Conservation (phyloP, 2,329 filamentous ascomycete species). For the Diaporthe australafricana region DNA sequence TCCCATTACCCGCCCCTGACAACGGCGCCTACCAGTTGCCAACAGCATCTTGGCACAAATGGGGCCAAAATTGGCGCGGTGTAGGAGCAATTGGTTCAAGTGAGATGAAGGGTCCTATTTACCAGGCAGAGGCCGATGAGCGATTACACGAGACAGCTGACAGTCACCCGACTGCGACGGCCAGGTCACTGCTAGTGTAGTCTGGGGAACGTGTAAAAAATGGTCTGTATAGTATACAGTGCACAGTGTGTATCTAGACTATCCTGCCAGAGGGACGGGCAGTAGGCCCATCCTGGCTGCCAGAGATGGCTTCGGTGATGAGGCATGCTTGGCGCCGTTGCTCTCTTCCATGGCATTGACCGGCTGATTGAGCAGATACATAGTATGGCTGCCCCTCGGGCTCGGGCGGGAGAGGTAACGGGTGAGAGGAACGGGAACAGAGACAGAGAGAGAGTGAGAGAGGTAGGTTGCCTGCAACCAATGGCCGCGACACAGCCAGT, state of each 20-base stretch:
- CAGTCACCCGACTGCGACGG: conserved; percentile 12
- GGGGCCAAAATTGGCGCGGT: conserved; percentile 20
- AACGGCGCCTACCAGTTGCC: conserved; percentile 23
- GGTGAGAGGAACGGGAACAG: conserved; percentile 18
- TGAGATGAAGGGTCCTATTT: conserved; percentile 1
- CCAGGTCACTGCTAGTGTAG: neutral
- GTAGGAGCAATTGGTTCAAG: neutral
- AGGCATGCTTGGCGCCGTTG: conserved; percentile 21
- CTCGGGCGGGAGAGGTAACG: conserved; percentile 10
- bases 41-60: conserved; percentile 8
- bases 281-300: conserved; percentile 4
- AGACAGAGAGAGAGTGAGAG: neutral
- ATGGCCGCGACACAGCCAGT: conserved; percentile 26
- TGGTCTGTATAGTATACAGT: conserved; percentile 11
- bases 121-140: neutral
- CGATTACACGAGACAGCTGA: conserved; percentile 25
- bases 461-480: conserved; percentile 9
- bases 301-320: conserved; percentile 15
- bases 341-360: conserved; percentile 12
- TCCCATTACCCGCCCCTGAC: neutral
- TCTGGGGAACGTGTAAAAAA: neutral
- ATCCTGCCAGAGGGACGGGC: neutral
- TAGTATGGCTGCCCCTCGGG: conserved; percentile 15
- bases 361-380: conserved; percentile 26
- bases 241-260: neutral